Evolutionary conservation across 345 rosid genomes (phyloP).

Genomic region (Erodium maritimum): DNA sequence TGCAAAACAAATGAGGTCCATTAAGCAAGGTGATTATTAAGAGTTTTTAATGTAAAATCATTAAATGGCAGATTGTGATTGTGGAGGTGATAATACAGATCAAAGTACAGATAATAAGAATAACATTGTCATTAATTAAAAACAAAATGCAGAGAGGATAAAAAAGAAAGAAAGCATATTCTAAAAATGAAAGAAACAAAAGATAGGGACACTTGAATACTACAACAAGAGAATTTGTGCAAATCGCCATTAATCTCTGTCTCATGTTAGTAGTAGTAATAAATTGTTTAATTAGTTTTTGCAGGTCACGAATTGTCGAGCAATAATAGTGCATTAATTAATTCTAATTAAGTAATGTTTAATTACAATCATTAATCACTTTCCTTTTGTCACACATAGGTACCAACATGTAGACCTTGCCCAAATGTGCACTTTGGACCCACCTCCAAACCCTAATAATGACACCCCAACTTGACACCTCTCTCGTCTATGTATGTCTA

Average conservation of each 20-base stretch:
- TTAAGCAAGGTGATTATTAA: too few species aligned
- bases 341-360: conserved; percentile 19
- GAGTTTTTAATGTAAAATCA: not conserved
- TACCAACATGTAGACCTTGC: conserved; percentile 58
- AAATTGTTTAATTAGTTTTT: conserved; percentile 15
- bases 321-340: conserved; percentile 20
- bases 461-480: conserved; percentile 24
- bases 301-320: conserved; percentile 39
- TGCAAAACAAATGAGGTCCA: not conserved
- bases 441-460: conserved; percentile 26
- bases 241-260: too few species aligned
- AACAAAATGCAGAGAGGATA: not conserved
- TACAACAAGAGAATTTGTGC: conserved; percentile 11
- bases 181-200: conserved; percentile 34
- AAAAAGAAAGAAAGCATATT: conserved; percentile 17
- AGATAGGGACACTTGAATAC: conserved; percentile 36
- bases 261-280: not conserved
- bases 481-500: not conserved
- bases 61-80: not conserved
- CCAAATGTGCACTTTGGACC: conserved; percentile 28
- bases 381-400: conserved; percentile 29
- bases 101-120: not conserved
- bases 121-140: not conserved
- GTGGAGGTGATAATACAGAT: not conserved
- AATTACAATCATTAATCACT: conserved; percentile 26